Conservation (phyloP, 495 filamentous ascomycete species). For the Neurospora terricola region DNA sequence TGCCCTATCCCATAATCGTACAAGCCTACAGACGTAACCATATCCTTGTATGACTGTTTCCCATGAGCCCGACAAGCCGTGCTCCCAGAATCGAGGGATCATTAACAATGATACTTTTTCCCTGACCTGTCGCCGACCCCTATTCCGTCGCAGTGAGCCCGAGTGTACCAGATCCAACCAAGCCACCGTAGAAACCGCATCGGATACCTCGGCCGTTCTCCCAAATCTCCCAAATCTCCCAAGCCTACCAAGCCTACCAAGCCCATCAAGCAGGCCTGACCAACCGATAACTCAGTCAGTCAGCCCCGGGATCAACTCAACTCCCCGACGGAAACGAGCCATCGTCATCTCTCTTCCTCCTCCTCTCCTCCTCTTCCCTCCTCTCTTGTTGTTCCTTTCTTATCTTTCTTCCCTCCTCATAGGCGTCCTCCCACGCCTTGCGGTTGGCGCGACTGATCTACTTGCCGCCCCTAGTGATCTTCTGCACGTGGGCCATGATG, state of each 20-base stretch:
- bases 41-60: not conserved
- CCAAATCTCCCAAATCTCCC: not conserved
- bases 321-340: not conserved
- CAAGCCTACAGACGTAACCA: not conserved
- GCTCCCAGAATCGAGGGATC: too few relatives aligned
- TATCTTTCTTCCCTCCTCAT: not conserved
- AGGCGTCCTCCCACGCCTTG: not conserved
- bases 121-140: too few relatives aligned
- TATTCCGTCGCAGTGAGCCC: not conserved
- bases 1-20: too few relatives aligned
- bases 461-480: not conserved
- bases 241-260: not conserved
- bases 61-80: too few relatives aligned
- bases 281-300: not conserved
- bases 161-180: not conserved
- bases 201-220: not conserved
- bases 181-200: not conserved
- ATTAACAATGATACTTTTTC: too few relatives aligned
- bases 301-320: not conserved
- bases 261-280: not conserved
- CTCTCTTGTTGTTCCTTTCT: not conserved
- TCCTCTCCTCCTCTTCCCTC: not conserved
- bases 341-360: not conserved
- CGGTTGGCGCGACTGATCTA: not conserved
- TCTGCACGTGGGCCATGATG: constrained; percentile 71